phyloP scores from a whole-genome alignment of 164 flowering plant genomes.

The Liquidambar formosana region DNA sequence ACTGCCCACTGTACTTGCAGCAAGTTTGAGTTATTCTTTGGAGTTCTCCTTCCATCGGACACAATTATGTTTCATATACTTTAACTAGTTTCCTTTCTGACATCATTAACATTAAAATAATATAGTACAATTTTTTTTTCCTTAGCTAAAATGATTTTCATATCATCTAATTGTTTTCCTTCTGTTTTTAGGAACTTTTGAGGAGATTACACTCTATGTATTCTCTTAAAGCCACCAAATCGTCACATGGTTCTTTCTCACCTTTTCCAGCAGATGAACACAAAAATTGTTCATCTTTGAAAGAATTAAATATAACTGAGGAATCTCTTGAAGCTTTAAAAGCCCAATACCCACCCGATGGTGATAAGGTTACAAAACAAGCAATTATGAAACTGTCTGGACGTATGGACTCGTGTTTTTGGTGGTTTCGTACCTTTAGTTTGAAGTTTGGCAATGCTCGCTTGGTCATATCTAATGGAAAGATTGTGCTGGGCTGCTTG shows the following conservation, averaged over 20 bases:
- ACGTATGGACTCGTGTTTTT: constrained; percentile 30
- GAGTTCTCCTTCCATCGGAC: no score
- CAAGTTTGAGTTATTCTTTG: no score
- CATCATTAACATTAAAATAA: no score
- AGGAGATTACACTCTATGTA: constrained; percentile 45
- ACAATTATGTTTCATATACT: no score
- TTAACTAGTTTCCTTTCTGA: no score
- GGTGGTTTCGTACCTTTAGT: constrained; percentile 46
- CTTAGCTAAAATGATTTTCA: not conserved
- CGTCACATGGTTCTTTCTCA: constrained; percentile 20
- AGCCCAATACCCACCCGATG: constrained; percentile 1
- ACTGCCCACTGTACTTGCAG: no score
- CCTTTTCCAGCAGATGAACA: constrained; percentile 14
- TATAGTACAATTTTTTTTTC: no score
- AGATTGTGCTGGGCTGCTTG: constrained; percentile 39
- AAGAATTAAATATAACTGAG: constrained; percentile 15
- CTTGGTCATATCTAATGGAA: constrained; percentile 40
- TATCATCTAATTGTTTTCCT: not conserved
- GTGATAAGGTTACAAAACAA: constrained; percentile 19
- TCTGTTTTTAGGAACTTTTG: constrained; percentile 37
- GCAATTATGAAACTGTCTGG: constrained; percentile 32
- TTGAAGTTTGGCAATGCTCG: constrained; percentile 42
- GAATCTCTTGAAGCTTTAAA: constrained; percentile 19
- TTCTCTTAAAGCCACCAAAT: constrained; percentile 28
- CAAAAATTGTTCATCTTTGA: constrained; percentile 11